These are phyloP conservation scores for Colletotrichum gigasporum DNA, from an alignment of 2,329 filamentous ascomycete genomes.

Conservation along the genomic window DNA sequence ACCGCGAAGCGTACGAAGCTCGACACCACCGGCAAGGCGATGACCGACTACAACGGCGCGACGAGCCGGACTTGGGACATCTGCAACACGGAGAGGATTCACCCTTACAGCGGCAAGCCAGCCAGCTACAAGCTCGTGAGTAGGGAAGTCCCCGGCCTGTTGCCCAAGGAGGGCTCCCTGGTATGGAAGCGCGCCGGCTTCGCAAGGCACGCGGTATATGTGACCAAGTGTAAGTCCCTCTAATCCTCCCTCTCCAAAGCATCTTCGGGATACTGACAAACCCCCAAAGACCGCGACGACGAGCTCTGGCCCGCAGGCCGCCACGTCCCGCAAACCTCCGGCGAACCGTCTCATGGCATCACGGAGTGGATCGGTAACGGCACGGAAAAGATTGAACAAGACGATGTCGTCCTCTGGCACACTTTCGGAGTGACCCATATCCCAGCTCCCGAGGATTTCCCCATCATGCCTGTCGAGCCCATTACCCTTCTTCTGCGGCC, in stretches of 20 bases:
- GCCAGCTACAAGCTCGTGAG: slow-evolving; percentile 90
- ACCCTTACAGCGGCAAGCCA: slow-evolving; percentile 86
- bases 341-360: slow-evolving; percentile 77
- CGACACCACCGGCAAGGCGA: slow-evolving; percentile 72
- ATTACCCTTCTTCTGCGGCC: slow-evolving; percentile 84
- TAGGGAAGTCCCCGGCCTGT: slow-evolving; percentile 79
- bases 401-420: slow-evolving; percentile 91
- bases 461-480: slow-evolving; percentile 88
- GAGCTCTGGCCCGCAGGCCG: slow-evolving; percentile 87
- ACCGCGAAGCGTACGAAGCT: slow-evolving; percentile 86
- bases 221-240: slow-evolving; percentile 79
- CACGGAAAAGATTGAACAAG: slow-evolving; percentile 74
- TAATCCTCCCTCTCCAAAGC: neutral
- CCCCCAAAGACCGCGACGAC: slow-evolving; percentile 76
- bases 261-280: neutral
- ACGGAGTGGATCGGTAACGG: slow-evolving; percentile 82
- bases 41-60: slow-evolving; percentile 82
- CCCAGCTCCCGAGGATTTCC: slow-evolving; percentile 89
- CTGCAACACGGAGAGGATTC: slow-evolving; percentile 82
- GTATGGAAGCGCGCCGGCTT: slow-evolving; percentile 94
- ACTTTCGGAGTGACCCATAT: slow-evolving; percentile 93
- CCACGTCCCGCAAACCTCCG: slow-evolving; percentile 88
- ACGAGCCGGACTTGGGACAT: slow-evolving; percentile 92
- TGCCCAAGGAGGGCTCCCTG: slow-evolving; percentile 83
- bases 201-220: slow-evolving; percentile 85